Evolutionary conservation across 768 basidiomycete genomes (phyloP).

Genomic region (Trametopsis cervina): DNA sequence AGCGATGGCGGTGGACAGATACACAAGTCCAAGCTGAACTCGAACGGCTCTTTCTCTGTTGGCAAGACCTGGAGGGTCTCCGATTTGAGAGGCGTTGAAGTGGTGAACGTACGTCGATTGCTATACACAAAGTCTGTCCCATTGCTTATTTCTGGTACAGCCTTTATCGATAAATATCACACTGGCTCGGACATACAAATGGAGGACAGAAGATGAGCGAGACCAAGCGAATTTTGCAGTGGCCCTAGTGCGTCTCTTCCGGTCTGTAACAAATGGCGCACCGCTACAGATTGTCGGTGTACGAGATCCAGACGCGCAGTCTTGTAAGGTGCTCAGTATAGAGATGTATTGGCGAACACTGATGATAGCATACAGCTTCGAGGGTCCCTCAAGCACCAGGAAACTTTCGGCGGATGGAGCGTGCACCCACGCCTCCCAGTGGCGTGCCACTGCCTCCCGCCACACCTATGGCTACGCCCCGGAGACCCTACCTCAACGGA

Average conservation of each 20-base stretch:
- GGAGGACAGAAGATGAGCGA: constrained; percentile 70
- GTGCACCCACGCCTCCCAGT: constrained; percentile 23
- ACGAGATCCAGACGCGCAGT: constrained; percentile 30
- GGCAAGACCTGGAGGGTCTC: constrained; percentile 92
- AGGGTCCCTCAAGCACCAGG: constrained; percentile 12
- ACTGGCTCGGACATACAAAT: constrained; percentile 83
- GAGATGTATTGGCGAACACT: background rate
- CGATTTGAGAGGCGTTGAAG: constrained; percentile 77
- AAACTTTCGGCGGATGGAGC: constrained; percentile 19
- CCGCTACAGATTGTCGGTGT: constrained; percentile 56
- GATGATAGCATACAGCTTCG: constrained; percentile 5
- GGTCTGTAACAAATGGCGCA: constrained; percentile 27
- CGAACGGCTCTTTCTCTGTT: constrained; percentile 90
- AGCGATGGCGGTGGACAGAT: constrained; percentile 61
- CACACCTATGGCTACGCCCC: constrained; percentile 18
- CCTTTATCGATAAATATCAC: constrained; percentile 70
- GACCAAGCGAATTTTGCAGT: constrained; percentile 75
- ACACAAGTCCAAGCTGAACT: constrained; percentile 96
- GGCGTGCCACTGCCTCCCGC: constrained; percentile 18
- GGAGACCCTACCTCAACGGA: constrained; percentile 17
- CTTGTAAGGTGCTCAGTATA: constrained; percentile 23
- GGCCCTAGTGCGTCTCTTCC: constrained; percentile 58
- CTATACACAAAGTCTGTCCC: constrained; percentile 3
- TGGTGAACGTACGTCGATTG: constrained; percentile 52
- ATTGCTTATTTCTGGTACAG: constrained; percentile 28